Evolutionary conservation across 2,329 filamentous ascomycete genomes (phyloP), one percentile per base, ranked within the genome.

Genomic region (Daldinia eschscholtzii): DNA sequence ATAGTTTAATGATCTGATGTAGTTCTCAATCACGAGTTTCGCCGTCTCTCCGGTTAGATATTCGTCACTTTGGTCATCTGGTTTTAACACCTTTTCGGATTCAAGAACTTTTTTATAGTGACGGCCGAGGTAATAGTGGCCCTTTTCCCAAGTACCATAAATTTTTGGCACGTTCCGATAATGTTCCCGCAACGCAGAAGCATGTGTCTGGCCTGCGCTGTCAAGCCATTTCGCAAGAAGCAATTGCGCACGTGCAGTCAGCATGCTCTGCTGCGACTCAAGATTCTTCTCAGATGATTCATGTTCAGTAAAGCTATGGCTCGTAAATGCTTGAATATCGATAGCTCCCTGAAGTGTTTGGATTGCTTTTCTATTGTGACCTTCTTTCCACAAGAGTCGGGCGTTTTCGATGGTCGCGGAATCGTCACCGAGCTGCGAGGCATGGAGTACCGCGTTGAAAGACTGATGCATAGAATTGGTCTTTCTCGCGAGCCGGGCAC

Each of bases 101-200:
- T 98, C 95, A 2, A 98, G 84, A 3, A 98, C 87, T 80, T 98
- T 99, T 79, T 97, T 97, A 85, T 99, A 99, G 80, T 98, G 94
- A 53, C 95, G 93, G 4, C 96, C 96, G 9, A 99, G 87, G 79
- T 98, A 97, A 79, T 98, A 99, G 78, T 98, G 95, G 0, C 93
- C 94, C 80, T 98, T 98, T 78, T 99, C 96, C 94, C 95, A 99
- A 58, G 89, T 89, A 4, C 84, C 82, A 74, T 85, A 83, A 1
- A 88, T 89, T 76, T 87, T 90, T n/a, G 92, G 88, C 0, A 94
- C 94, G 72, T 92, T 88, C 70, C 94, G 91, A 75, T 98, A 99
- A 76, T 93, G 93, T 61, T 90, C 87, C 52, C 93, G 89, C 70
- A 98, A 87, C 3, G 92, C 89, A 50, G 89, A 87, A 3, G 93